Conservation (phyloP, 2,329 filamentous ascomycete genomes). For the Dryadomyces sulphureus region DNA sequence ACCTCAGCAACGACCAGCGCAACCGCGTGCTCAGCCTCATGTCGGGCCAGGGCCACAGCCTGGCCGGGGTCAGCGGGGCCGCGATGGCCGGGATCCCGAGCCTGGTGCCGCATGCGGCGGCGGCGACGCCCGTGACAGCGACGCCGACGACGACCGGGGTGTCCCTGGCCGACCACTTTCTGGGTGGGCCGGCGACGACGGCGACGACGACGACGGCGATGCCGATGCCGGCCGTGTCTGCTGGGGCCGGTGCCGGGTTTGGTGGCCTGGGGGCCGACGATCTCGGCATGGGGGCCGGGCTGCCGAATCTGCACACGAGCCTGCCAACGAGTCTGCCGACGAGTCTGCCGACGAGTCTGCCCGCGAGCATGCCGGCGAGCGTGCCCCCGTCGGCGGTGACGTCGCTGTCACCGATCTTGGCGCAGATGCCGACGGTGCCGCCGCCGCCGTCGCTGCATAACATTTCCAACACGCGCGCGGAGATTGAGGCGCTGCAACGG, state of each 20-base stretch:
- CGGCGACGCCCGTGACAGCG: no score
- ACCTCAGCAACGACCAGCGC: constrained; percentile 40
- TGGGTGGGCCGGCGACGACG: not conserved
- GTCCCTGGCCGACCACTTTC: not conserved
- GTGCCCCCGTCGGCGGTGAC: constrained; percentile 4
- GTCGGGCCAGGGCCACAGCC: constrained; percentile 26
- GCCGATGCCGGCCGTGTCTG: no score
- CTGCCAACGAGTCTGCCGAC: no score
- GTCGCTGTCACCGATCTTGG: constrained; percentile 31
- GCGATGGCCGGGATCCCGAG: not conserved
- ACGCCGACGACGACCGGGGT: no score
- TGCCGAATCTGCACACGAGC: no score
- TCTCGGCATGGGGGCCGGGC: no score
- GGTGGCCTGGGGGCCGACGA: no score
- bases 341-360: no score
- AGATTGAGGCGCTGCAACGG: constrained; percentile 65
- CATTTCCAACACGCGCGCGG: constrained; percentile 53
- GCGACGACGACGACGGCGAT: not conserved
- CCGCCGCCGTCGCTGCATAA: constrained; percentile 44
- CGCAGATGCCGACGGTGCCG: constrained; percentile 29
- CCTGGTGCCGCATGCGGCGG: no score
- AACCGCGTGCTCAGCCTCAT: constrained; percentile 45
- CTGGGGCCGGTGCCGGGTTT: no score
- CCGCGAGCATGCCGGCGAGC: no score
- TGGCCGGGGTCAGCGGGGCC: constrained; percentile 8